These are phyloP conservation scores for Anastatica hierochuntica DNA, from an alignment of 345 rosid species.

Conservation along the genomic window DNA sequence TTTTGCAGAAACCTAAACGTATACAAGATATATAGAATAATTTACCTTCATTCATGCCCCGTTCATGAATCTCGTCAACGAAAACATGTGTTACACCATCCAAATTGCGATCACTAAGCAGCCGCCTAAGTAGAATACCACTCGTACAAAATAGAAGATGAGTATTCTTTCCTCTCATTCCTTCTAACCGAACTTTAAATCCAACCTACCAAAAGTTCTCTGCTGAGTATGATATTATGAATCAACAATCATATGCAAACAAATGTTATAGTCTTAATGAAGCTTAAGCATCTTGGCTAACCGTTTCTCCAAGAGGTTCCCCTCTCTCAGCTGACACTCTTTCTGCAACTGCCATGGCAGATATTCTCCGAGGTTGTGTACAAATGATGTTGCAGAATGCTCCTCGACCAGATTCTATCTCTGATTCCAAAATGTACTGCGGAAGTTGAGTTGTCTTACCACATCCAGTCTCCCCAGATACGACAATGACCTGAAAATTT, in stretches of 20 bases:
- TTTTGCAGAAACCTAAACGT: conserved; percentile 1
- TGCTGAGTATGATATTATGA: conserved; percentile 47
- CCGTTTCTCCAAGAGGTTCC: conserved; percentile 96
- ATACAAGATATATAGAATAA: neutral
- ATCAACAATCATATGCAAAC: conserved; percentile 21
- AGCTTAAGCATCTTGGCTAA: conserved; percentile 30
- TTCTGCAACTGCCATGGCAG: conserved; percentile 95
- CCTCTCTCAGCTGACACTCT: conserved; percentile 96
- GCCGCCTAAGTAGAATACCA: conserved; percentile 86
- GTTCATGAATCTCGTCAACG: conserved; percentile 97
- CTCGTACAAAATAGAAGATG: conserved; percentile 93
- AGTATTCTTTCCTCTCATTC: conserved; percentile 89
- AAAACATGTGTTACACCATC: conserved; percentile 91
- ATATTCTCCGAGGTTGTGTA: conserved; percentile 96
- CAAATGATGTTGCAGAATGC: conserved; percentile 95
- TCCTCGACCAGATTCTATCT: conserved; percentile 98
- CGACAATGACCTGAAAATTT: conserved; percentile 63
- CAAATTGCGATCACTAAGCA: conserved; percentile 83
- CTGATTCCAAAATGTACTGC: conserved; percentile 88
- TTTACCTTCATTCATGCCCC: conserved; percentile 99
- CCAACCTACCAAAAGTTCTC: conserved; percentile 79
- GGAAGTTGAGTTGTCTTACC: conserved; percentile 99
- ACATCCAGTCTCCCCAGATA: conserved; percentile 99
- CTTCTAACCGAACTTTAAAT: conserved; percentile 96
- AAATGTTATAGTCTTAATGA: neutral